Evolutionary conservation across 768 basidiomycete species (phyloP).

Genomic region (Podaxis sp.): DNA sequence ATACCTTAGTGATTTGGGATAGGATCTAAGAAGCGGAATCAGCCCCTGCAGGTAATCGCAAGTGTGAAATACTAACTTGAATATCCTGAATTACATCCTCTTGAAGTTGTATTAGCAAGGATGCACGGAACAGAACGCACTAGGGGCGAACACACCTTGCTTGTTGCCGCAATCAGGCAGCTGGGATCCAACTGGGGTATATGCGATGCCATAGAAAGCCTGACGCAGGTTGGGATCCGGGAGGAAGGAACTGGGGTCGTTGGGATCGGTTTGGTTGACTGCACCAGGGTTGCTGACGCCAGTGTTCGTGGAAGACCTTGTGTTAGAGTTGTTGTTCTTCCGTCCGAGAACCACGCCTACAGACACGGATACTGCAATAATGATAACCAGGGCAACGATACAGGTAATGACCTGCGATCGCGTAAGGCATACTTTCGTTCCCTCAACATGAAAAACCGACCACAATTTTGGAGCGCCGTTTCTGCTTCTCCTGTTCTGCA

Average conservation of each 20-base stretch:
- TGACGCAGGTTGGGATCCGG: constrained; percentile 69
- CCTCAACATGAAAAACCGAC: not conserved
- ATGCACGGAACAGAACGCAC: not conserved
- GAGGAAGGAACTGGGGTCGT: constrained; percentile 77
- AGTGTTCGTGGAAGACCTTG: not conserved
- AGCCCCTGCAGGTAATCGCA: not conserved
- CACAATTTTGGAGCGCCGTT: constrained; percentile 12
- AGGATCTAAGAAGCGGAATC: constrained; percentile 50
- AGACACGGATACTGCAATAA: constrained; percentile 6
- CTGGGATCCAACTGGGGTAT: constrained; percentile 77
- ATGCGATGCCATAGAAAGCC: constrained; percentile 84
- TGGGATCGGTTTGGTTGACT: constrained; percentile 37
- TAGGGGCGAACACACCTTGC: constrained; percentile 31
- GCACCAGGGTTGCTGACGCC: constrained; percentile 7
- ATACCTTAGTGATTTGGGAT: constrained; percentile 77
- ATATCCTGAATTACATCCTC: constrained; percentile 66
- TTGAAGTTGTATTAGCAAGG: constrained; percentile 25
- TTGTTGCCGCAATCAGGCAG: constrained; percentile 67
- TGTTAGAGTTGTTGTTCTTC: not conserved
- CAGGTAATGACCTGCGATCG: not conserved
- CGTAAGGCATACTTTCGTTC: not conserved
- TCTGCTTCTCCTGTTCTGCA: constrained; percentile 8
- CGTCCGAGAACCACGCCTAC: constrained; percentile 10
- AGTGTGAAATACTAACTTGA: constrained; percentile 44
- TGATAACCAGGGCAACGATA: constrained; percentile 8